These are phyloP conservation scores for Melampsora allii-populina DNA, from an alignment of 1,284 basidiomycete species.

Conservation along the genomic window DNA sequence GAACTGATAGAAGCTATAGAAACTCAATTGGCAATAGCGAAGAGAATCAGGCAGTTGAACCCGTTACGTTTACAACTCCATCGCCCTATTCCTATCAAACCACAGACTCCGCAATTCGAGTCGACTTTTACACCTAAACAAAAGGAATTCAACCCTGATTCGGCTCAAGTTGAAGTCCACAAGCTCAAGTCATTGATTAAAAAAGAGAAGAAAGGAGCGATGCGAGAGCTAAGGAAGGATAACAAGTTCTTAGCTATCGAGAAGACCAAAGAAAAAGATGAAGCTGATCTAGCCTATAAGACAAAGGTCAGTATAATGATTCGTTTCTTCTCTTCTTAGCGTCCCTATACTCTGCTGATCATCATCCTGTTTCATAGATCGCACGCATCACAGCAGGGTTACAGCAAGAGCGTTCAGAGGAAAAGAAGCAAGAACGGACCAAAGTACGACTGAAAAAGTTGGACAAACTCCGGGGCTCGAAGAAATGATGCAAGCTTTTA, in stretches of 20 bases:
- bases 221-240: constrained; percentile 93
- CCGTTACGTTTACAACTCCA: constrained; percentile 87
- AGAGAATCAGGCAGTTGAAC: constrained; percentile 49
- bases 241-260: constrained; percentile 86
- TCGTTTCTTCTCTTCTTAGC: constrained; percentile 7
- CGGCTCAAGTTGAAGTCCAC: constrained; percentile 76
- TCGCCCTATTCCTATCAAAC: constrained; percentile 91
- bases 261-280: constrained; percentile 74
- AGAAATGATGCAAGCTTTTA: not conserved
- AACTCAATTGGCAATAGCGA: not conserved
- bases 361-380: constrained; percentile 46
- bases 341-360: not conserved
- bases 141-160: constrained; percentile 83
- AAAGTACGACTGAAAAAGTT: constrained; percentile 57
- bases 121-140: constrained; percentile 73
- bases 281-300: constrained; percentile 69
- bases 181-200: constrained; percentile 89
- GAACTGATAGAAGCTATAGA: constrained; percentile 41
- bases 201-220: constrained; percentile 94
- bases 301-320: constrained; percentile 50
- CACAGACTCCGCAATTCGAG: constrained; percentile 93
- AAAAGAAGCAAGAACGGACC: constrained; percentile 73
- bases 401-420: constrained; percentile 86
- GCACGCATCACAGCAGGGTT: constrained; percentile 74
- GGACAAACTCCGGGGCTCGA: constrained; percentile 20